Conservation (phyloP, 192 early-diverging fungal species). For the Gorgonomyces haynaldii region DNA sequence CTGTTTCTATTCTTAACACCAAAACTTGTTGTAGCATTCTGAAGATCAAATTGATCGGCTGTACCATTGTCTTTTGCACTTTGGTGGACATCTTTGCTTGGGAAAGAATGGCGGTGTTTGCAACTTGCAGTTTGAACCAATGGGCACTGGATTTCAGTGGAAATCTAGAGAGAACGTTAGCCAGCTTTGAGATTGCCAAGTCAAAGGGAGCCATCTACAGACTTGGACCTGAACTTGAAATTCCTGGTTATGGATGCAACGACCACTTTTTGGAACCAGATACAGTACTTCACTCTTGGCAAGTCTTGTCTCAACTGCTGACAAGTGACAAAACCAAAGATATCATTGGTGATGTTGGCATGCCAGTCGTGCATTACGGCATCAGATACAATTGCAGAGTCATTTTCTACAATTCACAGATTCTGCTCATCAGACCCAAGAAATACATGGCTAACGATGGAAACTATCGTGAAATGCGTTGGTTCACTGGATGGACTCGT, state of each 20-base stretch:
- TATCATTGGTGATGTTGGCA: constrained; percentile 89
- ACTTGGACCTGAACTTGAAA: constrained; percentile 92
- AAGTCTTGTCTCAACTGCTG: constrained; percentile 70
- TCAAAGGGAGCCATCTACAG: constrained; percentile 65
- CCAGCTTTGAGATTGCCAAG: constrained; percentile 77
- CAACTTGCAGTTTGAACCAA: constrained; percentile 29
- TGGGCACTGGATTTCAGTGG: constrained; percentile 97
- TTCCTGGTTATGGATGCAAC: constrained; percentile 95
- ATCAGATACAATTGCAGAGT: constrained; percentile 97
- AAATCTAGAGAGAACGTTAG: constrained; percentile 74
- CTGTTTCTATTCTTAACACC: constrained; percentile 49
- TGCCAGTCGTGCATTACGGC: constrained; percentile 76
- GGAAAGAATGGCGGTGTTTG: too few species aligned
- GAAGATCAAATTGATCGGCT: constrained; percentile 94
- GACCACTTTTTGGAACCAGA: constrained; percentile 97
- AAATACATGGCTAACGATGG: constrained; percentile 93
- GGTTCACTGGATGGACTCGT: constrained; percentile 83
- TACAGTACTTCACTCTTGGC: constrained; percentile 91
- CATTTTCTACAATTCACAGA: constrained; percentile 62
- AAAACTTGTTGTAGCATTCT: constrained; percentile 81
- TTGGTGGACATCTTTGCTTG: constrained; percentile 55
- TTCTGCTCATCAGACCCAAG: constrained; percentile 95
- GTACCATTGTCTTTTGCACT: constrained; percentile 77
- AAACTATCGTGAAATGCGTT: constrained; percentile 92
- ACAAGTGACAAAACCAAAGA: constrained; percentile 46